Evolutionary conservation across 1,284 basidiomycete species (phyloP), one percentile per base, ranked within the genome.

Genomic region (Pyrrhoderma lamaoense): DNA sequence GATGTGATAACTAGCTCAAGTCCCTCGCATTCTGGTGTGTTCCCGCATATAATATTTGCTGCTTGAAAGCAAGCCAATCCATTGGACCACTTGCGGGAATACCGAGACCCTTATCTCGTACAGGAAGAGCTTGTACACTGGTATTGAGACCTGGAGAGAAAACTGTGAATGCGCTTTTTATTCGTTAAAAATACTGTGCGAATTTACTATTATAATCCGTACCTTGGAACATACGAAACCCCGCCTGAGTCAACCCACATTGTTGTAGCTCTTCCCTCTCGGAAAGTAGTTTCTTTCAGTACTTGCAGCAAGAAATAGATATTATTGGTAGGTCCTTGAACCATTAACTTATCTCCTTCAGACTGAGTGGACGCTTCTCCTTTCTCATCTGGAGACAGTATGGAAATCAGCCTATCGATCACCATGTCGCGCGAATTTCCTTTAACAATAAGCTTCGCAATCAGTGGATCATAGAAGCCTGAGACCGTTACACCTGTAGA

Each of bases 41-140:
- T 89, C 5, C 78, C 79, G 8, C 76, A 79, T 11, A 89, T 67
- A 34, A 77, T 56, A 59, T 87, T 87, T 9, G 77, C 84, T 0
- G 72, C 67, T 38, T 73, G 66, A 84, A 79, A 0, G 82, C 77
- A 5, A 80, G 63, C 8, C 69, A 59, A 61, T 89, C 85, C 74
- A 82, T 80, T 0, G 83, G 78, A 0, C 85, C 85, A 52, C 78
- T 77, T n/a, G 68, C 72, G 0, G 85, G 85, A 8, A 87, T 74
- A 11, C 85, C 85, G 39, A 77, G 66, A 0, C 79, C 77, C 1
- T 76, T 68, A 0, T 62, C 64, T 13, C 85, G 71, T 1, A 79
- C 79, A 2, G 82, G 81, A 18, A 79, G 70, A 59, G 85, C 82
- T 60, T 88, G 85, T 0, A 87, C 69, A 0, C 79, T 76, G 1